Base-by-base conservation (phyloP, 805 yeast genomes). In the Spathaspora gorwiae region DNA sequence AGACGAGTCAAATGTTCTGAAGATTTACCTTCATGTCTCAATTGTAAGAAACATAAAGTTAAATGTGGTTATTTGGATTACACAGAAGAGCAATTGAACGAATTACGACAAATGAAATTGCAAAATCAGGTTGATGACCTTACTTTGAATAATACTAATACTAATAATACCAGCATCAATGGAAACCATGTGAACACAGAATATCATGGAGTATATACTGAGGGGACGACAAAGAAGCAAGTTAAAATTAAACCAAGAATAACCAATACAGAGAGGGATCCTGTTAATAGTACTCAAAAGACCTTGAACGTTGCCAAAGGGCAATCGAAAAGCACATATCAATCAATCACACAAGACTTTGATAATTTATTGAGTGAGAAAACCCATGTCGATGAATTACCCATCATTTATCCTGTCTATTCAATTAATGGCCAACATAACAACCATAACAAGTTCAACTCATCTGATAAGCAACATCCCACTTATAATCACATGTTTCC, bases 1-100 rank as follows among this genome's bases (percentile, higher is more conserved):
- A 60, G 82, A 40, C 60, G 78, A 40, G 79, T 77, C 49, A 76
- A 76, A 55, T 77, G 81, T 49, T 52, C 62, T 26, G 74, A 70
- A 44, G 68, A 68, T 36, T 54, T 70, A 26, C 75, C 75, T 1
- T 55, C 58, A 39, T 70, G 75, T 46, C 38, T 53, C 43, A 70
- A 70, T 50, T 70, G 75, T 54, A 51, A 67, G 42, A 70, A 70
- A 45, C 74, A 70, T 50, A 61, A 65, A 43, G 65, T 61, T 4
- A 60, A 55, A 42, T 70, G 75, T 55, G 73, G 69, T 6, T 70
- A 70, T 49, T 55, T 67, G 34, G 66, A 64, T 45, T 67, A 60
- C 48, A 47, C 65, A 6, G 59, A 55, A 39, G 65, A 59, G 19
- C 68, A 66, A 48, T 44, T 70, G 2, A 56, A 57, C 7, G 68